Base-by-base conservation (phyloP, 2,329 filamentous ascomycete genomes). In the Hymenoscyphus salicellus region DNA sequence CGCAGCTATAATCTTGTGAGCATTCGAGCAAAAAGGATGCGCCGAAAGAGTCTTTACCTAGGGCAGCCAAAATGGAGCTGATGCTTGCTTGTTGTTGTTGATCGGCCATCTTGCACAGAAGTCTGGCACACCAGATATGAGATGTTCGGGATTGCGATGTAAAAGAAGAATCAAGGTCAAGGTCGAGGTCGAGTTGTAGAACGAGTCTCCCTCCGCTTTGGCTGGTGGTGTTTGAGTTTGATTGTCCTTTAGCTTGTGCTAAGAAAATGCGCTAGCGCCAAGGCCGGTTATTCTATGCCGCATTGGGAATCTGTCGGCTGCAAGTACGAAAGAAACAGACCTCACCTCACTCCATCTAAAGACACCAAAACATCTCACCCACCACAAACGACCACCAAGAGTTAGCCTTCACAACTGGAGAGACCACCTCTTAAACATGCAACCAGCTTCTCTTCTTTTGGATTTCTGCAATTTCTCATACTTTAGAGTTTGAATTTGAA, bases 41-140 rank as follows among this genome's bases (percentile, higher is more conserved):
- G 46, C 46, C 14, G 46, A 52, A 23, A 52, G 46, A 68, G 26
- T 52, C 46, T 71, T 69, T 73, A 82, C 81, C 80, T 61, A 84
- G 76, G 58, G 81, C 81, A 65, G 82, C 81, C 61, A 84, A 75
- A 69, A 84, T 83, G 55, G 80, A 78, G 43, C 78, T 79, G 68
- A 84, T 82, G 71, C 82, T 82, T 17, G 79, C 75, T 71, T 77
- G 77, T 38, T 77, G 77, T 38, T 38, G 36, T 70, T 77, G 77
- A 65, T 79, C 78, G 60, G 79, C 79, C 80, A 82, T 82, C 49
- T 46, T 70, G 66, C 56, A 32, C 43, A 52, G 26, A 52, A 8
- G 46, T 52, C 20, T 52, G 46, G 46, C 46, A 14, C 46, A 52
- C 11, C 20, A 52, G 46, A 26, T 52, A 52, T 52, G 20, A 52